These are phyloP conservation scores for Cantharellus anzutake DNA, from an alignment of 768 basidiomycete genomes.

Conservation along the genomic window DNA sequence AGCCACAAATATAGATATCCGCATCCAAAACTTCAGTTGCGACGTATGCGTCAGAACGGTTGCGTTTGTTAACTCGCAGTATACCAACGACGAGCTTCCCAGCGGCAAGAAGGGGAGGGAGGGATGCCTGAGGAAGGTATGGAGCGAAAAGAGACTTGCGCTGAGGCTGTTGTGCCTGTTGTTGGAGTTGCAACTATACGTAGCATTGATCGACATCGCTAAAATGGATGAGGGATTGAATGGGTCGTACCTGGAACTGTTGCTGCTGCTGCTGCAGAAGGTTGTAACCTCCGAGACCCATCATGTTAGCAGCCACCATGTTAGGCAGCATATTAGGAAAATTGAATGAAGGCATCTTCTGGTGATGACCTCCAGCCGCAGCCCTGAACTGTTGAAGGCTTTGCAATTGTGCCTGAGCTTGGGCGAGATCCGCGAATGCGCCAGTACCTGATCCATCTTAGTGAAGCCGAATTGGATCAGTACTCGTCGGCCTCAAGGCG, in stretches of 20 bases:
- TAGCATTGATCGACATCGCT: neutral
- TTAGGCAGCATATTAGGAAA: slow-evolving; percentile 97
- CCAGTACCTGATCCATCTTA: slow-evolving; percentile 1
- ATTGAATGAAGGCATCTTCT: slow-evolving; percentile 94
- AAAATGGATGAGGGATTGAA: neutral
- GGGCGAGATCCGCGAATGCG: slow-evolving; percentile 57
- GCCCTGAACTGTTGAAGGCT: slow-evolving; percentile 95
- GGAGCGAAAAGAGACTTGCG: slow-evolving; percentile 98
- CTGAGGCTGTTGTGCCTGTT: slow-evolving; percentile 80
- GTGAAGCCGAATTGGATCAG: neutral
- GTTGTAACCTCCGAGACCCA: slow-evolving; percentile 73
- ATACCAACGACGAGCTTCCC: slow-evolving; percentile 97
- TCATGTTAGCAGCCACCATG: slow-evolving; percentile 93
- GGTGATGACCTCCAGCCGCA: slow-evolving; percentile 82
- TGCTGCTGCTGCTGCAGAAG: slow-evolving; percentile 85
- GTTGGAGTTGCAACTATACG: slow-evolving; percentile 60
- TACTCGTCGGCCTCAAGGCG: neutral
- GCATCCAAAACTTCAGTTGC: slow-evolving; percentile 96
- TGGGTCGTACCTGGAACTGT: slow-evolving; percentile 47
- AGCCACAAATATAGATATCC: slow-evolving; percentile 97
- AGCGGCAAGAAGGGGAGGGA: slow-evolving; percentile 88
- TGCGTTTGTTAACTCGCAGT: slow-evolving; percentile 92
- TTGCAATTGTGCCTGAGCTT: slow-evolving; percentile 91
- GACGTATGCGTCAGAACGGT: slow-evolving; percentile 96
- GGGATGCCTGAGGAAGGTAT: slow-evolving; percentile 91